A percentile compares a stretch with the other conserved stretches of the same genome.
Conservation (phyloP, 495 filamentous ascomycete genomes). For the Penicillium tannophilum region DNA sequence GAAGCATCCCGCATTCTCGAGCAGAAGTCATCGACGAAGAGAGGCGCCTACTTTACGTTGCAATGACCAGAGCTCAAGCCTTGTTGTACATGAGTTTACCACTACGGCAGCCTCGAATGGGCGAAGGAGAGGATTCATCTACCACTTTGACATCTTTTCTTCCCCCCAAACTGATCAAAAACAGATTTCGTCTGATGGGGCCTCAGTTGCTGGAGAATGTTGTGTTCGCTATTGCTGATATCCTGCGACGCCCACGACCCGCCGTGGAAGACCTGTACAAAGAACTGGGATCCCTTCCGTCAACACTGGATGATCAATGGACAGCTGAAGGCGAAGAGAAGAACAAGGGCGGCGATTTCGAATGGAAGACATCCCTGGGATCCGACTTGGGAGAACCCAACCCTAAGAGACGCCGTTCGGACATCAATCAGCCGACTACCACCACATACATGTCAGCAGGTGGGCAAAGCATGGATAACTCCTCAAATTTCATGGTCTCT, state of each 20-base stretch:
- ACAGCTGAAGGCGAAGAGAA: conserved; percentile 59
- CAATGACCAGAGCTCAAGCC: conserved; percentile 93
- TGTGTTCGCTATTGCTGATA: conserved; percentile 63
- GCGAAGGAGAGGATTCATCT: conserved; percentile 48
- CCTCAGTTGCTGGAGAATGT: conserved; percentile 56
- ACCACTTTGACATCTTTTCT: conserved; percentile 68
- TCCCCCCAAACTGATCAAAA: conserved; percentile 44
- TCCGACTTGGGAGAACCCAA: conserved; percentile 25
- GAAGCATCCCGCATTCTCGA: conserved; percentile 91
- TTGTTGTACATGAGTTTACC: conserved; percentile 92
- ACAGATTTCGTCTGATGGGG: conserved; percentile 57
- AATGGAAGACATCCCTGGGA: conserved; percentile 35
- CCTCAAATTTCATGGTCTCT: conserved; percentile 36
- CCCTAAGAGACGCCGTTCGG: conserved; percentile 40
- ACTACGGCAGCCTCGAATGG: conserved; percentile 57
- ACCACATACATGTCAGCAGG: conserved; percentile 28
- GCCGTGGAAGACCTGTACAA: conserved; percentile 48
- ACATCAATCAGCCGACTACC: conserved; percentile 27
- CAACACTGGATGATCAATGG: conserved; percentile 64
- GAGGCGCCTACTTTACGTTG: conserved; percentile 88
- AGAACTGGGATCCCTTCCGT: conserved; percentile 45
- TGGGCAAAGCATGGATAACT: conserved; percentile 31
- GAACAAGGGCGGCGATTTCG: conserved; percentile 34
- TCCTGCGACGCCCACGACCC: conserved; percentile 61
- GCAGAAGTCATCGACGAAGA: conserved; percentile 92